A percentile compares a stretch with the other conserved stretches of the same genome.
Conservation (phyloP, 208 protist genomes). For the Angomonas deanei region DNA sequence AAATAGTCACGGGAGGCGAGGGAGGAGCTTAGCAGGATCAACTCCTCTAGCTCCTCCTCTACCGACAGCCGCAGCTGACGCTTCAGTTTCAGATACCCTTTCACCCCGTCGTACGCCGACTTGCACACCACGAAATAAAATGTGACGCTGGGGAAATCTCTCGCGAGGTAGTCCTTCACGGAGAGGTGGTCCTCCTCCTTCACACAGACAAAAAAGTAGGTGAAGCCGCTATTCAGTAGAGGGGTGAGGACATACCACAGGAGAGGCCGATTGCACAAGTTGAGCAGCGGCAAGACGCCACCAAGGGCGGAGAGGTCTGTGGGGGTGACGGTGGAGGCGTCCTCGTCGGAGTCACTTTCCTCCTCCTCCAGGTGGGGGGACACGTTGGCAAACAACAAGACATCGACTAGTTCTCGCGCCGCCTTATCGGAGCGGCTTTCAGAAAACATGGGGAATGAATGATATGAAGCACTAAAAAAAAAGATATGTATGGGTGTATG, state of each 20-base stretch:
- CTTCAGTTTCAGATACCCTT: constrained; percentile 71
- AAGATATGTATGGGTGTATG: not conserved
- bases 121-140: constrained; percentile 68
- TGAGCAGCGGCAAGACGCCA: not conserved
- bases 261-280: constrained; percentile 70
- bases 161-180: constrained; percentile 56
- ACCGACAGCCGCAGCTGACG: constrained; percentile 36
- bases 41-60: constrained; percentile 12
- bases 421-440: no score
- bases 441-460: no score
- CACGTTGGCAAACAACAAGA: constrained; percentile 80
- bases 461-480: no score
- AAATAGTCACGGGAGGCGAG: not conserved
- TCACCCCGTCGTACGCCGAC: constrained; percentile 70
- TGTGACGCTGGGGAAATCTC: constrained; percentile 41
- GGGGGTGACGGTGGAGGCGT: constrained; percentile 7
- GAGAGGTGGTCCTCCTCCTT: constrained; percentile 63
- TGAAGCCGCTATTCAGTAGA: constrained; percentile 65
- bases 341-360: constrained; percentile 52
- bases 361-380: constrained; percentile 39
- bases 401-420: constrained; percentile 37
- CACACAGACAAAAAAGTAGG: constrained; percentile 75
- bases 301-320: not conserved
- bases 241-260: constrained; percentile 79
- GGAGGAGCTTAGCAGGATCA: not conserved